These are phyloP conservation scores for Talaromyces rugulosus DNA, from an alignment of 2,329 filamentous ascomycete species.

Conservation along the genomic window DNA sequence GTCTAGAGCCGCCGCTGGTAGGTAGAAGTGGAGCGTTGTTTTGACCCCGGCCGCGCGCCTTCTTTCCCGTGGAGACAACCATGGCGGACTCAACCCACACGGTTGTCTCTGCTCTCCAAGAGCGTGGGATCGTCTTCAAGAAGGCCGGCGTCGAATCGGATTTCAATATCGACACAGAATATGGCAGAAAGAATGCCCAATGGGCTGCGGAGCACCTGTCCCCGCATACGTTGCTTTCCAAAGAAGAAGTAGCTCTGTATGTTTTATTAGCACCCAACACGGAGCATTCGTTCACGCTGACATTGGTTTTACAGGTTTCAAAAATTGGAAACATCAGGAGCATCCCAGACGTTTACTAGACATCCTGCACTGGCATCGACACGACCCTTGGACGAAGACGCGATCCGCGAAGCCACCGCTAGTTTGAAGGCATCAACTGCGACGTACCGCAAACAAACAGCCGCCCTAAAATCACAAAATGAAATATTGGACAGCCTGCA, in stretches of 20 bases:
- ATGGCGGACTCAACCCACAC: slow-evolving; percentile 17
- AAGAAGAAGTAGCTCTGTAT: slow-evolving; percentile 36
- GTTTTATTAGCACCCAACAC: neutral
- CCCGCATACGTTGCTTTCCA: slow-evolving; percentile 33
- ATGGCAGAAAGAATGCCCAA: slow-evolving; percentile 18
- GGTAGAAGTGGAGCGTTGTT: slow-evolving; percentile 2
- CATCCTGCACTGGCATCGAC: slow-evolving; percentile 25
- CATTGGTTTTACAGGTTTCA: slow-evolving; percentile 23
- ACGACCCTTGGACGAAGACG: slow-evolving; percentile 36
- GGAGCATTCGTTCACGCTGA: neutral
- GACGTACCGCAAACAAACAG: slow-evolving; percentile 29
- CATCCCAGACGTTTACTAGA: slow-evolving; percentile 25
- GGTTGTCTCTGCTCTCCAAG: slow-evolving; percentile 25
- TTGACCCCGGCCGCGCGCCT: neutral
- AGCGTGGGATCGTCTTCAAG: slow-evolving; percentile 25
- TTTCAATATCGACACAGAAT: slow-evolving; percentile 18
- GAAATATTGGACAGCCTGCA: slow-evolving; percentile 26
- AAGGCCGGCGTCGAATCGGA: slow-evolving; percentile 25
- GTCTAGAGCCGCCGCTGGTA: no score
- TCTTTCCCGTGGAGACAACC: slow-evolving; percentile 2
- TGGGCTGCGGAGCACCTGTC: slow-evolving; percentile 31
- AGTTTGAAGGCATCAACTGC: slow-evolving; percentile 34
- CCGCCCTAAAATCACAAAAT: slow-evolving; percentile 28
- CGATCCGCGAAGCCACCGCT: slow-evolving; percentile 33
- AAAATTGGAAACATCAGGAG: slow-evolving; percentile 29